Percentiles rank a stretch among this genome's conserved stretches.
Evolutionary conservation across 164 flowering plant genomes (phyloP).

Genomic region (Macadamia tetraphylla): DNA sequence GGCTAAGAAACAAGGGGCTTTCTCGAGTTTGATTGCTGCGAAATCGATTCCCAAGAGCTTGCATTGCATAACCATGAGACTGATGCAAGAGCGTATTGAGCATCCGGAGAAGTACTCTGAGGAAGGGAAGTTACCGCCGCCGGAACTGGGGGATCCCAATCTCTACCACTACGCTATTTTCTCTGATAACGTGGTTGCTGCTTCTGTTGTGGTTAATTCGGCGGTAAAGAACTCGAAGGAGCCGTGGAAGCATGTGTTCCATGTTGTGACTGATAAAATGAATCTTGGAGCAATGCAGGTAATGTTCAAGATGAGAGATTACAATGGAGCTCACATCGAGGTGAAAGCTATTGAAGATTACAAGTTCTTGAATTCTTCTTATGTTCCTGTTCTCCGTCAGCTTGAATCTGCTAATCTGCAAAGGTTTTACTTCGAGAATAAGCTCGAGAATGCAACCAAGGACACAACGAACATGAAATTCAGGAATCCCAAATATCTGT

Average conservation of each 20-base stretch:
- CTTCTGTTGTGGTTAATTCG: background rate
- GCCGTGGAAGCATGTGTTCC: background rate
- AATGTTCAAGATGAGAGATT: background rate
- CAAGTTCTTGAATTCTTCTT: background rate
- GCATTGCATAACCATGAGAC: background rate
- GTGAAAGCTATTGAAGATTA: background rate
- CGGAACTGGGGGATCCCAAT: background rate
- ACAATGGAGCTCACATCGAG: background rate
- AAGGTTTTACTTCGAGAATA: background rate
- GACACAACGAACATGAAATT: conserved; percentile 1
- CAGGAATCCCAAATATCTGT: background rate
- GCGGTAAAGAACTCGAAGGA: background rate
- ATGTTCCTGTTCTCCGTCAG: background rate
- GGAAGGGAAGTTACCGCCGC: background rate
- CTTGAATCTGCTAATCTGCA: background rate
- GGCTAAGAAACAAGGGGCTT: background rate
- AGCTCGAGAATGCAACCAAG: background rate
- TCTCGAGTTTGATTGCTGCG: background rate
- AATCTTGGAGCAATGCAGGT: background rate
- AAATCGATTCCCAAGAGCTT: background rate
- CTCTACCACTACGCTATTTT: background rate
- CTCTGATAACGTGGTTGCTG: background rate
- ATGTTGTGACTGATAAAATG: background rate
- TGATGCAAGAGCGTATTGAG: background rate
- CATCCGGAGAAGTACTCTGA: background rate